Base-by-base conservation (phyloP, 805 yeast species). In the Cyberlindnera suaveolens region DNA sequence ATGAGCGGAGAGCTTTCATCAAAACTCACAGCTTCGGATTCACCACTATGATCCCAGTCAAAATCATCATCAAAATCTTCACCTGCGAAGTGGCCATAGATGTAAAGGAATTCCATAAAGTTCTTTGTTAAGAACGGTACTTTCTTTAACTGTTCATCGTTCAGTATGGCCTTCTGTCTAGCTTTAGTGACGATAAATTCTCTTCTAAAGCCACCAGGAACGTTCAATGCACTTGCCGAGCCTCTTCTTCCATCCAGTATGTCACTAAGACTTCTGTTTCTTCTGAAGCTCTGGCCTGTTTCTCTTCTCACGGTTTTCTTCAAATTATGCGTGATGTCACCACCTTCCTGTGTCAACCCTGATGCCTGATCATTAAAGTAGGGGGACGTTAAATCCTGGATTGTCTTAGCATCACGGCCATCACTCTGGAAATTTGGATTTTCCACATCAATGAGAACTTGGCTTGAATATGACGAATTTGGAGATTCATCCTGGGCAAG, bases 51-150 rank as follows among this genome's bases (percentile, higher is more conserved):
- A 38, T 70, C 78, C 20, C 57, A 58, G 65, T 68, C 53, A 42
- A 68, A 75, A 55, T 80, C 89, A 53, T 85, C 91, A 53, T 83
- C 91, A 42, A 85, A 71, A 33, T 80, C 77, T 62, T 85, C 93
- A 58, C 95, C 95, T 3, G 93, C 93, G 63, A 85, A 85, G 66
- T 85, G 91, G 6, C 95, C 95, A 61, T 85, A 85, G 7, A 85
- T 71, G 49, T 85, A 80, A 37, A 85, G 66, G 56, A 85, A 85
- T 60, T 85, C 93, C 52, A 85, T 68, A 50, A 85, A 85, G 60
- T 85, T 85, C 45, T 78, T 73, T 1, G 95, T 80, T 33, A 84
- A 60, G 44, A 80, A 71, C 9, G 79, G 74, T 3, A 69, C 65
- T 37, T 63, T 52, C 6, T 62, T 62, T 34, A 60, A 40, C 16